These are phyloP conservation scores for Blastocystis sp. DNA, from an alignment of 352 stramenopile species.

Conservation along the genomic window DNA sequence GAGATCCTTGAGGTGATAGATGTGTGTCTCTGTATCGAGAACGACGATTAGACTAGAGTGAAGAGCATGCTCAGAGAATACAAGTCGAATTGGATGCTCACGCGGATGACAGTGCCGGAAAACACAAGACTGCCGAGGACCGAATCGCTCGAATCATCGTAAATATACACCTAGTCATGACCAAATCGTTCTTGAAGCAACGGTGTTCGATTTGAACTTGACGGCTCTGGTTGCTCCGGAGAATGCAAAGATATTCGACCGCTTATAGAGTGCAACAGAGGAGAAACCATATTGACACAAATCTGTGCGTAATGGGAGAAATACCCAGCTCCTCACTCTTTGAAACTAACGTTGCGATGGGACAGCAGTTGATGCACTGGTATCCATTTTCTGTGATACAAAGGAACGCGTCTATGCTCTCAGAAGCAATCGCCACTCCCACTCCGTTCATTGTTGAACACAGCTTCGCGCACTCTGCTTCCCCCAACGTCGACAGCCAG, in stretches of 20 bases:
- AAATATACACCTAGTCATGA: constrained; percentile 37
- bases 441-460: constrained; percentile 34
- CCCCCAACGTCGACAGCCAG: neutral
- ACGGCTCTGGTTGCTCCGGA: neutral
- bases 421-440: neutral
- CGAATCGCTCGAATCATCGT: constrained; percentile 6
- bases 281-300: constrained; percentile 28
- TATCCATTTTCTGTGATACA: constrained; percentile 31
- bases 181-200: neutral
- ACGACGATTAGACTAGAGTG: constrained; percentile 24
- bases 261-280: constrained; percentile 16
- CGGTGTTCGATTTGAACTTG: constrained; percentile 24
- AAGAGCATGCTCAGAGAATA: neutral
- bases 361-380: constrained; percentile 48
- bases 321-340: constrained; percentile 4
- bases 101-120: neutral
- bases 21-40: neutral
- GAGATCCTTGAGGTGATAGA: neutral
- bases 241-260: constrained; percentile 49
- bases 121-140: neutral
- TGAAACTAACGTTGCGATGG: neutral
- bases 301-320: neutral
- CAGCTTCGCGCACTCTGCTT: neutral
- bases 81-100: constrained; percentile 18
- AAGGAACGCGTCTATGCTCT: constrained; percentile 19